A percentile compares a stretch with the other conserved stretches of the same genome.
Conservation (phyloP, 176 grass and related monocot species). For the Paspalum vaginatum region DNA sequence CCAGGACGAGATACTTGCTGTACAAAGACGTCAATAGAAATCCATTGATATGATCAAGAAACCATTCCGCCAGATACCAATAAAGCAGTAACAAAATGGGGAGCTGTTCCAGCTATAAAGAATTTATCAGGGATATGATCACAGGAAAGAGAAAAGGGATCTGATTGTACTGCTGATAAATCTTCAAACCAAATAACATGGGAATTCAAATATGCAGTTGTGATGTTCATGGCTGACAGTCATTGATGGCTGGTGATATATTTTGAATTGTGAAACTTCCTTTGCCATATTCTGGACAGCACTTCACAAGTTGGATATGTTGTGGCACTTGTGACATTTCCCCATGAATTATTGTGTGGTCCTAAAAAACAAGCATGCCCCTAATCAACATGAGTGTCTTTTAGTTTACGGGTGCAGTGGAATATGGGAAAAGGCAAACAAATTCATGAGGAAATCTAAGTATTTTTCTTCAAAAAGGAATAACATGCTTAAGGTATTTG, state of each 20-base stretch:
- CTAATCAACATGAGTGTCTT: background rate
- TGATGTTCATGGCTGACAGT: background rate
- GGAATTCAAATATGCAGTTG: conserved; percentile 4
- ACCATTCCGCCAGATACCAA: conserved; percentile 11
- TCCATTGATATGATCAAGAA: conserved; percentile 61
- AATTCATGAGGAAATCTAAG: background rate
- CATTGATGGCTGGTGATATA: background rate
- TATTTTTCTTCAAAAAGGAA: background rate
- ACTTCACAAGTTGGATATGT: background rate
- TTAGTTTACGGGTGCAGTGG: background rate
- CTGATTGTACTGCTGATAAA: background rate
- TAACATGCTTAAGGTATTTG: background rate
- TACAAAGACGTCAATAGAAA: conserved; percentile 98
- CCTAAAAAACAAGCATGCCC: background rate
- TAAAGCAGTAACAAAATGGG: background rate
- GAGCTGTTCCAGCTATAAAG: conserved; percentile 26
- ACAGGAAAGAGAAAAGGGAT: conserved; percentile 2
- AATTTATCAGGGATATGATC: background rate
- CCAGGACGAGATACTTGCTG: conserved; percentile 77
- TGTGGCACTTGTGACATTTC: background rate
- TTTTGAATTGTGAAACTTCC: background rate
- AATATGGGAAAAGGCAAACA: background rate
- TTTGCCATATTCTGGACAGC: background rate
- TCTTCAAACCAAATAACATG: background rate
- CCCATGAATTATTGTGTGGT: background rate